Conservation (phyloP, 352 stramenopile species). For the Ophiocytium majus region DNA sequence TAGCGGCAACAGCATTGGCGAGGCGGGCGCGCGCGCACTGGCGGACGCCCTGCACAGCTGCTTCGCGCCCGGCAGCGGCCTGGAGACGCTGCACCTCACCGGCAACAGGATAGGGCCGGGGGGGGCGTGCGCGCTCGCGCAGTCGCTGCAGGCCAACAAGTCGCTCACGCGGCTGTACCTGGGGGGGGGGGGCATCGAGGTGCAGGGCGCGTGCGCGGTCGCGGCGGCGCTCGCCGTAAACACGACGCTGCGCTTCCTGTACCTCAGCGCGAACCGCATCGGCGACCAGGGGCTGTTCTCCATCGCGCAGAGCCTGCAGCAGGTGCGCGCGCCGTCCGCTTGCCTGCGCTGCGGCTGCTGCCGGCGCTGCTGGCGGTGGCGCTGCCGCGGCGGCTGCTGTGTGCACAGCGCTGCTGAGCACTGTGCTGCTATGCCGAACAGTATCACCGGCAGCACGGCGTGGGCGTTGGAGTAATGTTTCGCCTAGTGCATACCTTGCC, state of each 20-base stretch:
- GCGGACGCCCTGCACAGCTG: slow-evolving; percentile 29
- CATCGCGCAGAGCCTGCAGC: slow-evolving; percentile 16
- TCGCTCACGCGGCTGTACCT: slow-evolving; percentile 47
- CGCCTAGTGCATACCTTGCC: no score
- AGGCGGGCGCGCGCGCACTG: slow-evolving; percentile 29
- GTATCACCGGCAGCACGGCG: no score
- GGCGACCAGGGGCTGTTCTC: slow-evolving; percentile 47
- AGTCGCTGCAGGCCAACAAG: slow-evolving; percentile 36
- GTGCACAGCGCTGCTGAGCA: no score
- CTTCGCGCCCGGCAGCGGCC: slow-evolving; percentile 19
- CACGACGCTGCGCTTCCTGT: slow-evolving; percentile 35
- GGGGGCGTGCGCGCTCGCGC: slow-evolving; percentile 29
- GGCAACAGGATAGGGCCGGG: slow-evolving; percentile 51
- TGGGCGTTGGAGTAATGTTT: no score
- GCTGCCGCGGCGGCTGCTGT: no score
- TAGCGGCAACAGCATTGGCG: slow-evolving; percentile 51
- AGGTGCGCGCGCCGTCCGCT: neutral
- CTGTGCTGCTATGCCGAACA: no score
- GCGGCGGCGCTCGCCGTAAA: slow-evolving; percentile 33
- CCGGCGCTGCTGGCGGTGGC: no score
- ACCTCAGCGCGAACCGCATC: slow-evolving; percentile 55
- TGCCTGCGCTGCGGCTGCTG: no score
- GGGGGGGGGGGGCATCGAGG: slow-evolving; percentile 38
- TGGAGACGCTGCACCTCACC: slow-evolving; percentile 49
- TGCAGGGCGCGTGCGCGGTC: slow-evolving; percentile 34